Conservation (phyloP, 345 rosid genomes). For the Salix caprea region DNA sequence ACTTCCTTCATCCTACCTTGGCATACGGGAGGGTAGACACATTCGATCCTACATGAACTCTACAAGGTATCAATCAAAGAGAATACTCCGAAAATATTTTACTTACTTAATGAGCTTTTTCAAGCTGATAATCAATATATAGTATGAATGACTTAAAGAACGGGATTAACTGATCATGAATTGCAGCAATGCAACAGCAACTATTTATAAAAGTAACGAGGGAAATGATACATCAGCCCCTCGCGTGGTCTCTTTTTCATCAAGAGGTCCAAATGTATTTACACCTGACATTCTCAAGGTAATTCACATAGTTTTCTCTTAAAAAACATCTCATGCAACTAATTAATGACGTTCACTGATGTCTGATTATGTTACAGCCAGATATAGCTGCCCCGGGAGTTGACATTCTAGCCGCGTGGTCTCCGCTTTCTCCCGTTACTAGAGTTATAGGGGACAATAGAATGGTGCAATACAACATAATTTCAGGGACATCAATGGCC, state of each 20-base stretch:
- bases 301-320: background rate
- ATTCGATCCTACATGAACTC: constrained; percentile 16
- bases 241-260: constrained; percentile 38
- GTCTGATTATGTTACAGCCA: constrained; percentile 33
- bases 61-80: constrained; percentile 11
- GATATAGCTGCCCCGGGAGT: constrained; percentile 56
- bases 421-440: constrained; percentile 9
- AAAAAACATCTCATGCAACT: background rate
- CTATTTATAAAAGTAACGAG: constrained; percentile 20
- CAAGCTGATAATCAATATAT: too few species aligned
- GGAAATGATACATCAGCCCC: constrained; percentile 20
- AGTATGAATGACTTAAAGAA: too few species aligned
- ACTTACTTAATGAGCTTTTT: too few species aligned
- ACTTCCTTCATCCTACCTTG: constrained; percentile 19
- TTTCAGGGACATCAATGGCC: constrained; percentile 57
- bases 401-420: constrained; percentile 52
- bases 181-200: constrained; percentile 28
- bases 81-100: too few species aligned
- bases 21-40: background rate
- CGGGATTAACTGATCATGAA: too few species aligned
- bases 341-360: too few species aligned
- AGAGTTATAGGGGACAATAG: constrained; percentile 20
- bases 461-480: constrained; percentile 28
- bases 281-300: constrained; percentile 50
- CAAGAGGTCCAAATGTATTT: constrained; percentile 50